Base-by-base conservation (phyloP, 164 flowering plant genomes). In the Stephania yunnanensis region DNA sequence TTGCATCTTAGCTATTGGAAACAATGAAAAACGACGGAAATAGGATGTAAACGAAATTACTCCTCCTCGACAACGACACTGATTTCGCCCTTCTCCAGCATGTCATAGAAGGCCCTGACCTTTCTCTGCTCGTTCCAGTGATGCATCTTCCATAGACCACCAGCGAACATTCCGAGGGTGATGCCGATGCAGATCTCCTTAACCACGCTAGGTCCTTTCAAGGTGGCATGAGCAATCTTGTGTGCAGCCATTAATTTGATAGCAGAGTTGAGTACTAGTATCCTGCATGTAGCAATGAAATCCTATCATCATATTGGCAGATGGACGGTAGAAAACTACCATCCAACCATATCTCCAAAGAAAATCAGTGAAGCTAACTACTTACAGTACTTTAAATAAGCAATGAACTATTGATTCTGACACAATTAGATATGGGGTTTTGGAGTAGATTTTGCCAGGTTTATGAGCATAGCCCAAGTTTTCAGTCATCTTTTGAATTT, bases 141-240 rank as follows among this genome's bases (percentile, higher is more conserved):
- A 77, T 83, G 78, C 80, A 77, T 83, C 80, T 83, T 83, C 83
- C 85, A 83, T 61, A 83, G 5, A 52, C 83, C 80, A 7, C 85
- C 83, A 5, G 80, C 83, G 9, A 72, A 9, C 73, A 81, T 31
- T 13, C 80, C 83, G 20, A 83, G 82, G 1, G 75, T 13, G 46
- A 30, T 3, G 25, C 83, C 85, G 5, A 77, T 78, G 50, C 81
- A 75, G 73, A 83, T 77, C 80, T 83, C 85, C 80, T 81, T 83
- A 31, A 81, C 64, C 78, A 81, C 80, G 71, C 83, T 83, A 1
- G 85, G 85, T 36, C 83, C 85, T 64, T 74, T 79, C 77, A 74
- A 78, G 64, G 85, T 77, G 42, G 80, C 80, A 65, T 81, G 85
- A 76, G 81, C 81, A 70, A 83, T 71, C 78, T 69, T 78, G 65